Base-by-base conservation (phyloP, 768 basidiomycete genomes). In the Agaricus subrufescens region DNA sequence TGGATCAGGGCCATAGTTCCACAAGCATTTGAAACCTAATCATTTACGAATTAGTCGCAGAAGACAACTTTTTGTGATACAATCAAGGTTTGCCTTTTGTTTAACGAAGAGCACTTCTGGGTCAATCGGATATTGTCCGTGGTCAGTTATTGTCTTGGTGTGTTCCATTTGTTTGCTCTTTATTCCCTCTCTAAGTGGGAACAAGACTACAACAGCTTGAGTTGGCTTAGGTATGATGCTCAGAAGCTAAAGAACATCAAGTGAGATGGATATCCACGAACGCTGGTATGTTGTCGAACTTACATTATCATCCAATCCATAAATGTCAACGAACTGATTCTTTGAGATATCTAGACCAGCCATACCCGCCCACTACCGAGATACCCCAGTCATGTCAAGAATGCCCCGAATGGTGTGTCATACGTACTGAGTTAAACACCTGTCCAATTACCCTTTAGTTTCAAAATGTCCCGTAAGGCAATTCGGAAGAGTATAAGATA, bases 1-100 rank as follows among this genome's bases (percentile, higher is more conserved):
- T 95, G 93, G 5, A 94, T 76, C 15, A 94, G 75, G 0, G 86
- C 92, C 67, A 95, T 94, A 0, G 92, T 93, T 3, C 93, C 93
- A 64, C 92, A 94, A 0, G 92, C 91, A 62, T 94, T 94, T 3
- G 75, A 68, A 55, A 92, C 92, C 89, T 91, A 52, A 26, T 15
- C 15, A 39, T 19, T 54, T 37, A 27, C 34, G 5, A 31, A n/a
- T 34, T 15, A 42, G 40, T n/a, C 19, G 6, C 15, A 19, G 40
- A 55, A 49, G 51, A 34, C 7, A 58, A 27, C 9, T 12, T 40
- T 38, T 3, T 15, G 5, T 11, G 52, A 23, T 23, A 34, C 26
- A 40, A 23, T 38, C 27, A 14, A 25, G 19, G 1, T 29, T n/a
- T 54, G 91, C 93, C 50, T 89, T 96, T 68, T 97, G 94, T 68